Base-by-base conservation (phyloP, 768 basidiomycete species). In the Psilocybe sp. region DNA sequence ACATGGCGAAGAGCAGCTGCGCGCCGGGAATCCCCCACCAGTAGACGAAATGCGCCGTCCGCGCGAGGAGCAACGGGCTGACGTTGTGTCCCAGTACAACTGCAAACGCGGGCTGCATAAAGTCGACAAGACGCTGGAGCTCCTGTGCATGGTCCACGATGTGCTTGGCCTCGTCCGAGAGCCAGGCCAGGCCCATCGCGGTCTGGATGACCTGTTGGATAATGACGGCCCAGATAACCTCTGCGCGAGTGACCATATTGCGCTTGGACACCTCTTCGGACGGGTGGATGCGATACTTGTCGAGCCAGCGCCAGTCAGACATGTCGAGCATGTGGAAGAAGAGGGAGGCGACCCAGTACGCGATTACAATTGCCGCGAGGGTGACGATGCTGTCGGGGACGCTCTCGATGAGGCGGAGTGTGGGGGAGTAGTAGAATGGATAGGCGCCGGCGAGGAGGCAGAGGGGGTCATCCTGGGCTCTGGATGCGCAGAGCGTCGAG, bases 181-280 rank as follows among this genome's bases (percentile, higher is more conserved):
- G 55, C 83, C 84, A 89, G 31, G 79, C 65, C 10, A 79, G 64
- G 1, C 92, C 97, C 10, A 97, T 68, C 1, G 71, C 51, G 0
- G 92, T 96, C 69, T 98, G 97, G 5, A 97, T 60, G 15, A 77
- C 61, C 51, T 99, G 97, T 65, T 99, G 97, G 40, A 93, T 55
- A 8, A 96, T 44, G 47, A 99, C 95, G 0, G 91, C 90, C 57
- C 73, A 68, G 33, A 96, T 60, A 52, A 99, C 96, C 52, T 92
- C 64, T 2, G 61, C 46, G 8, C 82, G 80, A 0, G 89, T 83
- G 3, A 81, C 94, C 8, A 81, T 76, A 65, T 98, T 98, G 49
- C 82, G 76, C 2, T 79, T 66, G 50, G 75, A 74, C 51, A 93
- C 83, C 63, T 98, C 95, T 12, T 72, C 74, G 1, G 89, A 88